A percentile compares a stretch with the other conserved stretches of the same genome.
Evolutionary conservation across 768 basidiomycete genomes (phyloP).

Genomic region (Phylloporus rhodoxanthus): DNA sequence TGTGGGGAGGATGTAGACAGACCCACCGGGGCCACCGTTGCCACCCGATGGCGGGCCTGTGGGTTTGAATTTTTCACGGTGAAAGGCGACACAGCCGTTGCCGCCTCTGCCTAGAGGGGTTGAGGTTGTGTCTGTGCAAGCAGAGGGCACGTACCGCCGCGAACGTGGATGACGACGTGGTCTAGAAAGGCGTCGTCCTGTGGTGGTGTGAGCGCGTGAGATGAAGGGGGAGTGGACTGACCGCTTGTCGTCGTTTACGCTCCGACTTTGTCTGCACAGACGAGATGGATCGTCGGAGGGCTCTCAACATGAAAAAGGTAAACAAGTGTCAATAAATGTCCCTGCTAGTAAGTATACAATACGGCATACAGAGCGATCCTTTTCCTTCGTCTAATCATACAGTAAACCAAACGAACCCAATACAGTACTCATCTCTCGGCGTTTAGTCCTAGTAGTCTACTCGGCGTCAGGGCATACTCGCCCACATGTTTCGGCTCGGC

Average conservation of each 20-base stretch:
- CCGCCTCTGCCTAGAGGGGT: constrained; percentile 68
- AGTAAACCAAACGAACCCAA: background rate
- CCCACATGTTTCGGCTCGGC: background rate
- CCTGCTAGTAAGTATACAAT: background rate
- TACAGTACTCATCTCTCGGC: constrained; percentile 5
- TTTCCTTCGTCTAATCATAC: background rate
- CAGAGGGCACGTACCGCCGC: constrained; percentile 50
- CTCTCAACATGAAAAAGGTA: constrained; percentile 11
- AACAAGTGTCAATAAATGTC: constrained; percentile 9
- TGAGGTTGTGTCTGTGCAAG: background rate
- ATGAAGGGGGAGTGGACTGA: constrained; percentile 28
- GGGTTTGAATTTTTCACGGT: constrained; percentile 80
- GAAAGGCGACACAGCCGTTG: constrained; percentile 87
- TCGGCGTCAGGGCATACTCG: constrained; percentile 22
- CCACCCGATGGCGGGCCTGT: constrained; percentile 91
- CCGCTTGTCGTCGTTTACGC: constrained; percentile 70
- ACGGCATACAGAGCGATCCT: constrained; percentile 1
- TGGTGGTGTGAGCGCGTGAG: constrained; percentile 4
- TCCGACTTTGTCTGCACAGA: constrained; percentile 50
- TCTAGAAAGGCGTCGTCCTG: constrained; percentile 81
- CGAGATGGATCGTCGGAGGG: background rate
- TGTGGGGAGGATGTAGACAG: constrained; percentile 79
- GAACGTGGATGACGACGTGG: constrained; percentile 70
- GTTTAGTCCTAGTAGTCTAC: constrained; percentile 21
- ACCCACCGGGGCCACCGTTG: constrained; percentile 84